Evolutionary conservation across 345 rosid genomes (phyloP), one percentile per base, ranked within the genome.

Genomic region (Lepidium didymum): DNA sequence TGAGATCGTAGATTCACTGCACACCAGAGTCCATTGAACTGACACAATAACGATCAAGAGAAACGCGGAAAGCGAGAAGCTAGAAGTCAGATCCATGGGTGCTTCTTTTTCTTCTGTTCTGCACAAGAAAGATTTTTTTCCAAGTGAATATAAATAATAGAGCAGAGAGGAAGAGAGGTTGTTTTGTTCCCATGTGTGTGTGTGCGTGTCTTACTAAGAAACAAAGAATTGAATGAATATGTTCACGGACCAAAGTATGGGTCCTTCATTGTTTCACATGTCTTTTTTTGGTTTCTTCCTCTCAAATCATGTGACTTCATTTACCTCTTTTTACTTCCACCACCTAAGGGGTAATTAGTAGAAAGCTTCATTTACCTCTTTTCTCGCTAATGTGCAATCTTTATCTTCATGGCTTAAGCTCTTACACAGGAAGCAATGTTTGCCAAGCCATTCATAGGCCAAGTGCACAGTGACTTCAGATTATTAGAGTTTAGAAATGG

Each of bases 11-110:
- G 83, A 79, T 49, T 82, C 84, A 19, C 65, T 46, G 33, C 1
- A 62, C 12, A 69, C 72, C 37, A 4, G 13, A 42, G 47, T 71
- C 77, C 75, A 70, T 46, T 55, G 56, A 25, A 58, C 45, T 6
- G 74, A 68, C 65, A 71, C 3, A 42, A 29, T 29, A 29, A 75
- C 10, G 60, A 77, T 31, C 68, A 82, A 7, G 23, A 72, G 56
- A 62, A 53, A 70, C 57, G 59, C 44, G 6, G 76, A 35, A 46
- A 71, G 29, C 21, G 79, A 64, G 73, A 78, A 68, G 67, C 11
- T 59, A 57, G 21, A 69, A 25, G 47, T 44, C 54, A 67, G 52
- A 66, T 82, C 86, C 90, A 85, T 85, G 59, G 19, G 46, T 67
- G 73, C 25, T 8, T 59, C 46, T 54, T 60, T 52, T 59, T 21